Conservation (phyloP, 2,329 filamentous ascomycete species). For the Sordariomycetes sp. region DNA sequence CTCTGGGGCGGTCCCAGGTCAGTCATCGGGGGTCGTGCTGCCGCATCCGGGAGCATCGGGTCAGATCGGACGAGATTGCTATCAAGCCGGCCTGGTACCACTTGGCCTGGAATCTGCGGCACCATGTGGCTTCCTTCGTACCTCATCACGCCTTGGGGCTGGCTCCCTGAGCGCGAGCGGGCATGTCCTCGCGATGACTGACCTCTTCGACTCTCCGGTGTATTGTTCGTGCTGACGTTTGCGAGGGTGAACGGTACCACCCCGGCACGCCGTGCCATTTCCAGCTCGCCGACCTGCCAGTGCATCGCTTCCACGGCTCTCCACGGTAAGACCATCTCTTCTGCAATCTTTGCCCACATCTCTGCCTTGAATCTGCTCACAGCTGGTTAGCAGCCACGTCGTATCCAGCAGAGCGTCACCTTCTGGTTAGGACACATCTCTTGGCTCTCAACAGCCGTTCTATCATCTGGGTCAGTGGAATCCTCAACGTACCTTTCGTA, state of each 20-base stretch:
- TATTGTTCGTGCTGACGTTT: conserved; percentile 35
- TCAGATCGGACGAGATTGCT: conserved; percentile 18
- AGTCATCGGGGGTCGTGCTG: conserved; percentile 9
- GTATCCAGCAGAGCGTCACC: neutral
- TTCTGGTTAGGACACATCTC: neutral
- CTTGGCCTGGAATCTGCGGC: conserved; percentile 18
- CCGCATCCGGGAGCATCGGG: conserved; percentile 15
- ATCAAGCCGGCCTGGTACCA: conserved; percentile 26
- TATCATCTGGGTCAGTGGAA: neutral
- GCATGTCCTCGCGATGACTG: conserved; percentile 23
- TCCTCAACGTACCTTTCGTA: conserved; percentile 65
- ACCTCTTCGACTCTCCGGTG: conserved; percentile 18
- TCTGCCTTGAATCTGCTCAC: conserved; percentile 74
- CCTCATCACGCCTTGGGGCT: conserved; percentile 19
- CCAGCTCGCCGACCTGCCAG: conserved; percentile 86
- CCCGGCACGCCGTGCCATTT: conserved; percentile 87
- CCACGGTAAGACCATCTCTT: conserved; percentile 93
- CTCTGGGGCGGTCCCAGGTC: conserved; percentile 4
- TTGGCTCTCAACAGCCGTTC: neutral
- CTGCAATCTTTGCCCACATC: conserved; percentile 94
- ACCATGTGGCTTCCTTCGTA: conserved; percentile 24
- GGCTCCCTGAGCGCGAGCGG: conserved; percentile 31
- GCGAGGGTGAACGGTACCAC: conserved; percentile 67
- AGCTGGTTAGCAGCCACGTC: neutral
- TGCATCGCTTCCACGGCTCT: conserved; percentile 95